These are phyloP conservation scores for Coriaria nepalensis DNA, from an alignment of 306 rosid species.

Conservation along the genomic window DNA sequence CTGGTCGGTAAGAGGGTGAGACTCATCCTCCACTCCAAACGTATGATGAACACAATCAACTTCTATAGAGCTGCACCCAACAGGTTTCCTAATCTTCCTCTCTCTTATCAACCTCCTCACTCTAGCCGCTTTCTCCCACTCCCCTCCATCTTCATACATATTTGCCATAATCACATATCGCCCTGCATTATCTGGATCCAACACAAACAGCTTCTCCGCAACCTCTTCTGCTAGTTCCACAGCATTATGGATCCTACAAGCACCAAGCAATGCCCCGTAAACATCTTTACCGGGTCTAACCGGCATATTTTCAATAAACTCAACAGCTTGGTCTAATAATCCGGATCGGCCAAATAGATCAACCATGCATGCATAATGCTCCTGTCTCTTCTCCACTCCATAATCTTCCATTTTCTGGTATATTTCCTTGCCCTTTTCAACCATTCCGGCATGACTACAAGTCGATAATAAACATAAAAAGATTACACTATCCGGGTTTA, in stretches of 20 bases:
- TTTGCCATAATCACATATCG: constrained; percentile 53
- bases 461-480: constrained; percentile 51
- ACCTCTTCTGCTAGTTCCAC: constrained; percentile 50
- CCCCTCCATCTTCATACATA: constrained; percentile 61
- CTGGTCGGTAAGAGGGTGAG: constrained; percentile 27
- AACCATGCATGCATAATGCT: constrained; percentile 70
- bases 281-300: constrained; percentile 52
- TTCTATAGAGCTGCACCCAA: constrained; percentile 61
- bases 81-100: constrained; percentile 54
- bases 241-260: constrained; percentile 56
- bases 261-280: constrained; percentile 73
- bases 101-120: constrained; percentile 49
- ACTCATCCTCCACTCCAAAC: constrained; percentile 56
- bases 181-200: constrained; percentile 50
- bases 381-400: constrained; percentile 38
- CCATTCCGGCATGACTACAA: constrained; percentile 67
- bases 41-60: constrained; percentile 33
- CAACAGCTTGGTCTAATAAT: constrained; percentile 37
- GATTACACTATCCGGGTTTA: constrained; percentile 35
- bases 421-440: constrained; percentile 39
- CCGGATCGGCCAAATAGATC: constrained; percentile 81
- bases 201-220: constrained; percentile 47
- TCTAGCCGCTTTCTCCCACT: constrained; percentile 62
- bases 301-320: constrained; percentile 51
- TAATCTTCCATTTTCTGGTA: constrained; percentile 43